Percentiles rank a stretch among this genome's conserved stretches.
These are phyloP conservation scores for Eucalyptus pauciflora DNA, from an alignment of 345 rosid species.

Conservation along the genomic window DNA sequence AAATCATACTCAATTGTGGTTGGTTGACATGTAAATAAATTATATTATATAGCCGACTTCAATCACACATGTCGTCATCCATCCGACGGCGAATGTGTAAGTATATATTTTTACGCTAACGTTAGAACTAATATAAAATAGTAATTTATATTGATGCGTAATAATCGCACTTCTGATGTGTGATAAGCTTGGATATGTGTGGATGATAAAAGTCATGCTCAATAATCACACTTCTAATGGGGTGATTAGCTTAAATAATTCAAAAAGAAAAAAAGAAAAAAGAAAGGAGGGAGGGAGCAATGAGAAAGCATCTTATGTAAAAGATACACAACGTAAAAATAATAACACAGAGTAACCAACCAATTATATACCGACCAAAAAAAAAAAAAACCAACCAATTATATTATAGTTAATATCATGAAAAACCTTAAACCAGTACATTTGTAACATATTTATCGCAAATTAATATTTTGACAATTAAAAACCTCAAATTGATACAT, in stretches of 20 bases:
- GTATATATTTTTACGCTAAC: accelerated
- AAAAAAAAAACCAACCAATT: neutral
- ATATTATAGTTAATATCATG: accelerated
- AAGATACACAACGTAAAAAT: accelerated
- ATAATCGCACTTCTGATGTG: accelerated
- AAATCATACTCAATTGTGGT: neutral
- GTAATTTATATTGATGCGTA: accelerated
- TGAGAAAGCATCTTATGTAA: too few species aligned
- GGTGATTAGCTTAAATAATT: too few species aligned
- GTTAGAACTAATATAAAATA: neutral
- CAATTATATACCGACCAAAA: too few species aligned
- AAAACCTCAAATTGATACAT: accelerated
- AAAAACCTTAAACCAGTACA: accelerated
- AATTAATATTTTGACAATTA: too few species aligned
- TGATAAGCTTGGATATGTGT: accelerated
- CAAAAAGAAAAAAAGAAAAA: too few species aligned
- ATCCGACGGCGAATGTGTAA: accelerated
- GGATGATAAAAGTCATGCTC: neutral
- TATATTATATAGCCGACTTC: neutral
- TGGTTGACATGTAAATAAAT: neutral
- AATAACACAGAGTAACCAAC: too few species aligned
- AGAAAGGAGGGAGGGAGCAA: neutral
- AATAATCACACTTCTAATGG: neutral
- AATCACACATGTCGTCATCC: accelerated
- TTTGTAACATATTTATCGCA: accelerated